These are phyloP conservation scores for Suhomyces wounanorum DNA, from an alignment of 1,139 yeast genomes.

Conservation along the genomic window DNA sequence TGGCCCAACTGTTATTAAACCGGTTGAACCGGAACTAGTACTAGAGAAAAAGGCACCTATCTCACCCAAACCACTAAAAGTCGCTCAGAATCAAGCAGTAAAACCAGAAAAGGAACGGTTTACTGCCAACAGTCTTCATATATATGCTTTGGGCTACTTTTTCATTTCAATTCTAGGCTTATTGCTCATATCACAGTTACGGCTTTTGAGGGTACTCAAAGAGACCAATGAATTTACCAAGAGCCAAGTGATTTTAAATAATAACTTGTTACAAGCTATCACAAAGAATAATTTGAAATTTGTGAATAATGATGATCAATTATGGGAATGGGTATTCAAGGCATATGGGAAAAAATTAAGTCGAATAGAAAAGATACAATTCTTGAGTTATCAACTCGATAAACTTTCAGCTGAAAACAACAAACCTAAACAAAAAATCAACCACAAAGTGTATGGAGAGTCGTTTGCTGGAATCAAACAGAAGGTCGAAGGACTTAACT, in stretches of 20 bases:
- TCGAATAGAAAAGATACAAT: conserved; percentile 27
- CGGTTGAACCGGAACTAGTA: conserved; percentile 1
- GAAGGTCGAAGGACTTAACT: conserved; percentile 19
- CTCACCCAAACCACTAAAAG: background rate
- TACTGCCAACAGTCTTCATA: conserved; percentile 5
- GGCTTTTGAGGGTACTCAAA: conserved; percentile 21
- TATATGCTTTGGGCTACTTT: conserved; percentile 15
- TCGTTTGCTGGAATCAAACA: conserved; percentile 15
- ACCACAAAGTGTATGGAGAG: background rate
- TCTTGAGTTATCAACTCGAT: conserved; percentile 23
- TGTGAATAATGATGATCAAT: conserved; percentile 8
- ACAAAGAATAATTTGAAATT: conserved; percentile 2
- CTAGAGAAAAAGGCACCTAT: background rate
- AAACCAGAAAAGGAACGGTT: conserved; percentile 8
- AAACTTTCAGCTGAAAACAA: background rate
- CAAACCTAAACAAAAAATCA: background rate
- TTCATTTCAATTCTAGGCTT: conserved; percentile 25
- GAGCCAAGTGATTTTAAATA: conserved; percentile 28
- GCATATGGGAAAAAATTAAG: conserved; percentile 23
- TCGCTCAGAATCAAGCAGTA: background rate
- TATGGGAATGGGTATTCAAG: conserved; percentile 31
- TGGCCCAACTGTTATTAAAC: conserved; percentile 21
- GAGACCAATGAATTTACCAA: conserved; percentile 31
- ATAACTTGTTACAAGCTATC: conserved; percentile 21
- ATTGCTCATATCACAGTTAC: conserved; percentile 27